Evolutionary conservation across 2,329 filamentous ascomycete species (phyloP).

Genomic region (Aspergillus sp.): DNA sequence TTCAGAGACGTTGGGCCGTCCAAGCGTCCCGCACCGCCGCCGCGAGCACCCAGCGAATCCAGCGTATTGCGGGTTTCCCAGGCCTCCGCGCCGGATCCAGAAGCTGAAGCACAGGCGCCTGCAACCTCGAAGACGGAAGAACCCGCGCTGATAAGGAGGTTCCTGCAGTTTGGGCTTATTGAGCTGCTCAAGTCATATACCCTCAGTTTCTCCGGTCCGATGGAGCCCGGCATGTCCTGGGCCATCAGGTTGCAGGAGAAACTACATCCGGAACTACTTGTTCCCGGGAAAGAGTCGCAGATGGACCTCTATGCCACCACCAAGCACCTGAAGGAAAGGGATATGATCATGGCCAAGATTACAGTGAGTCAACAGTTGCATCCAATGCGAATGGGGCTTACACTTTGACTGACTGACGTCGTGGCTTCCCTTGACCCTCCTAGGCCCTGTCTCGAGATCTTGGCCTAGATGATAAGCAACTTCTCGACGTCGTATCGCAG

Average conservation of each 20-base stretch:
- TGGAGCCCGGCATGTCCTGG: constrained; percentile 37
- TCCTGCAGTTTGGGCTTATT: constrained; percentile 56
- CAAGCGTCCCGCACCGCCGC: constrained; percentile 52
- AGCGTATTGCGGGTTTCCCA: constrained; percentile 26
- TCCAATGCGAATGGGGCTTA: too few species aligned
- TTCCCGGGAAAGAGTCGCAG: constrained; percentile 44
- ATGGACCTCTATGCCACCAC: constrained; percentile 44
- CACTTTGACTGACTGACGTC: too few species aligned
- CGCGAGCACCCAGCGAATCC: constrained; percentile 46
- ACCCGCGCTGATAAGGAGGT: constrained; percentile 42
- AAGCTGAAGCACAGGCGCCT: constrained; percentile 40
- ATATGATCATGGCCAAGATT: constrained; percentile 51
- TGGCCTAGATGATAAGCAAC: constrained; percentile 40
- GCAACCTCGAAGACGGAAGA: constrained; percentile 40
- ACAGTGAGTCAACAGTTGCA: constrained; percentile 28
- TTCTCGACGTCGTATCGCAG: constrained; percentile 39
- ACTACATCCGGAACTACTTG: constrained; percentile 43
- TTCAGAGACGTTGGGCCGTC: constrained; percentile 50
- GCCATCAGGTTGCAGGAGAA: constrained; percentile 49
- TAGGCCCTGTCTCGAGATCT: constrained; percentile 49
- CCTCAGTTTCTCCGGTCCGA: constrained; percentile 29
- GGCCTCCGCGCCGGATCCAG: constrained; percentile 48
- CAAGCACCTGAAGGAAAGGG: constrained; percentile 44
- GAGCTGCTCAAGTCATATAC: constrained; percentile 56
- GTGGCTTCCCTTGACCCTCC: too few species aligned